Evolutionary conservation across 1,284 basidiomycete genomes (phyloP), one percentile per base, ranked within the genome.

Genomic region (Gomphus sp.): DNA sequence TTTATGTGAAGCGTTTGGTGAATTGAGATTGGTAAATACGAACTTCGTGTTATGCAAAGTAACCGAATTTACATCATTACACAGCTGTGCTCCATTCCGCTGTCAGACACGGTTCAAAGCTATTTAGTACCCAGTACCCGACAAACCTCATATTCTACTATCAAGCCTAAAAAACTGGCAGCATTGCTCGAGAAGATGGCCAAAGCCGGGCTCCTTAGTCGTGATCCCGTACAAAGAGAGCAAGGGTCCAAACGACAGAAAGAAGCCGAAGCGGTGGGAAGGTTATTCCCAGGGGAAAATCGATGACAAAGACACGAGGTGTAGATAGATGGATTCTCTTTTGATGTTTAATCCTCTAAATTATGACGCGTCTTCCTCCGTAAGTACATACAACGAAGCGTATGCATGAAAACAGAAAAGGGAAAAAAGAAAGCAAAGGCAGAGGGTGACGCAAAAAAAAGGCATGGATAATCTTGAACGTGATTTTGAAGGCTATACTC

Each of bases 111-210:
- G 3, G 83, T 96, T 7, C 81, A 85, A 61, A 87, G 91, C 64
- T 98, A 86, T 72, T 78, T 96, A 51, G 81, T 89, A 47, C 82
- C 89, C 1, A 80, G 81, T 14, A 77, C 84, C 60, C 84, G 93
- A 47, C 84, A 87, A 64, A 75, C 83, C 48, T 85, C 85, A 2
- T 95, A 91, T 67, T 67, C 76, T n/a, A 74, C 75, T 51, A 82
- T 96, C 60, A 87, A 85, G 65, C 84, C 87, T 4, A 86, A 85
- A 64, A 78, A 81, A 52, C 74, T 97, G n/a, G 84, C 89, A 55
- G 75, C 83, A 8, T 75, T 94, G 33, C 76, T 96, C 12, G 84
- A 91, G 65, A 96, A 96, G 71, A 76, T 96, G 44, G 83, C 84
- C 1, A 82, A 78, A 62, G 87, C 79, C 65, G 84, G 87, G 0